Base-by-base conservation (phyloP, 768 basidiomycete species). In the Tulasnella sp. region DNA sequence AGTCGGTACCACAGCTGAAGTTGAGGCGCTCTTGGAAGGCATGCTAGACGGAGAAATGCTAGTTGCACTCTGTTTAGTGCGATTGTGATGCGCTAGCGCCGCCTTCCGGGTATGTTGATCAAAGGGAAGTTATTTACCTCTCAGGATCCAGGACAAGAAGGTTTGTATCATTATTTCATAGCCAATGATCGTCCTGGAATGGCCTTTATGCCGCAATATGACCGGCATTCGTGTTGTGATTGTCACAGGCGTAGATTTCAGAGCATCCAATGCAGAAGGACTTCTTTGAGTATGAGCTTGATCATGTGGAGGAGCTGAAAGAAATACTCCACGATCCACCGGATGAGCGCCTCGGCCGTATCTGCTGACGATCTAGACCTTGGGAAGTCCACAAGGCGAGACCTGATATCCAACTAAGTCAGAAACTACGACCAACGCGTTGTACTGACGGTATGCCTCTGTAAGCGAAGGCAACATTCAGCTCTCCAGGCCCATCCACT, bases 121-220 rank as follows among this genome's bases (percentile, higher is more conserved):
- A 12, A 34, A n/a, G n/a, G n/a, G n/a, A 19, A 31, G 58, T 15
- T n/a, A 27, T 69, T 58, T 55, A 83, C 85, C 61, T 70, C 13
- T 76, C 76, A 15, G 90, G 86, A 67, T 95, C 87, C 56, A 90
- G 87, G 5, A 74, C 68, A 12, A 93, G 68, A 7, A 95, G 70
- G 56, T 76, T 80, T 33, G 75, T 69, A 10, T 67, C 47, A 68
- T 70, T 33, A 79, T 64, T 63, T 92, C 87, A 58, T 83, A 91
- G 1, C 90, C 90, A 2, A 95, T 72, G 10, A 95, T 77, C 3
- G 82, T 81, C 22, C 83, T 67, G n/a, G 90, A 95, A 66, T 95
- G 90, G 0, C 88, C 87, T 5, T 72, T 63, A 59, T 86, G 79
- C 68, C 68, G 67, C 44, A 93, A 67, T 37, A 93, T 80, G 27